phyloP scores from a whole-genome alignment of 768 basidiomycete genomes.

The Gautieria morchelliformis region DNA sequence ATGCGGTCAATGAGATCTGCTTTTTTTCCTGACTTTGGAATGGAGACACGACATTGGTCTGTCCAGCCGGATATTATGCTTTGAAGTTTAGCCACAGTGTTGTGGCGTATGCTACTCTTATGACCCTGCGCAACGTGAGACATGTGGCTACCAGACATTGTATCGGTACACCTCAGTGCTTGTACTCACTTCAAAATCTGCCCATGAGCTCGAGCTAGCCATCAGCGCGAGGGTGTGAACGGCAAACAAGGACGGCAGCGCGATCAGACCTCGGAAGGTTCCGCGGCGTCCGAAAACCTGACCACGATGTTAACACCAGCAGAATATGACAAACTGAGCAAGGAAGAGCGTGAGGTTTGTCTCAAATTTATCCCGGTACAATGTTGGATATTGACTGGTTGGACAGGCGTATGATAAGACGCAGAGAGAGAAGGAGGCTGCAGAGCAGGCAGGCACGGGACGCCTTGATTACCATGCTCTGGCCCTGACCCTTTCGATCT shows the following conservation, averaged over 20 bases:
- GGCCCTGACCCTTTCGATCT: slow-evolving; percentile 12
- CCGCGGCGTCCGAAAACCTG: slow-evolving; percentile 2
- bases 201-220: slow-evolving; percentile 55
- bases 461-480: slow-evolving; percentile 12
- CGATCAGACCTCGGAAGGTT: background rate
- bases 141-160: background rate
- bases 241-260: background rate
- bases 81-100: slow-evolving; percentile 82
- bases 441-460: slow-evolving; percentile 75
- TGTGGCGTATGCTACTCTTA: slow-evolving; percentile 59
- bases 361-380: background rate
- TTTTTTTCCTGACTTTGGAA: slow-evolving; percentile 76
- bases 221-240: slow-evolving; percentile 26
- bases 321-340: slow-evolving; percentile 67
- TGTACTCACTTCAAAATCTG: slow-evolving; percentile 60
- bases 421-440: slow-evolving; percentile 57
- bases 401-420: slow-evolving; percentile 43
- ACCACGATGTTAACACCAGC: slow-evolving; percentile 24
- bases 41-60: slow-evolving; percentile 60
- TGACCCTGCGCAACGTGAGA: slow-evolving; percentile 38
- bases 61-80: slow-evolving; percentile 71
- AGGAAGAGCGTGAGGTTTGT: slow-evolving; percentile 59
- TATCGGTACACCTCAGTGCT: slow-evolving; percentile 7
- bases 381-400: background rate
- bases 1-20: slow-evolving; percentile 81